Evolutionary conservation across 768 basidiomycete genomes (phyloP).

Genomic region (Gautieria morchelliformis): DNA sequence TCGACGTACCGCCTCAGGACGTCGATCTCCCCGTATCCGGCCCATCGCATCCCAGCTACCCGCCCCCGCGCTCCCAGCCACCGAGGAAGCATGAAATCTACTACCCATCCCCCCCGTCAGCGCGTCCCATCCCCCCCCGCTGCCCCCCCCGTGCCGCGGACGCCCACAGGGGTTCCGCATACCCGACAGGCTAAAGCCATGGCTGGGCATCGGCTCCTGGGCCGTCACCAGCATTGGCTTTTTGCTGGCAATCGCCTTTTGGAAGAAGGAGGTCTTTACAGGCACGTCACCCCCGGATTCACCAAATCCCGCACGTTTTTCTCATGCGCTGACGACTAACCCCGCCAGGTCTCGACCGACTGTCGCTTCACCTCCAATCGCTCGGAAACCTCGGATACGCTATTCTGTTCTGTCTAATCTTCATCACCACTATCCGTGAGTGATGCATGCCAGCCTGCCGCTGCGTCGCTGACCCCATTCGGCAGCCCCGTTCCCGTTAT

Average conservation of each 20-base stretch:
- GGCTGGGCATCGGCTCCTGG: conserved; percentile 73
- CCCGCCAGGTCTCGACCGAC: conserved; percentile 61
- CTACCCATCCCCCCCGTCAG: conserved; percentile 14
- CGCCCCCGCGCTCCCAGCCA: conserved; percentile 11
- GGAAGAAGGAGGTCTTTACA: conserved; percentile 72
- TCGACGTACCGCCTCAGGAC: background rate
- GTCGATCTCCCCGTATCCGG: conserved; percentile 10
- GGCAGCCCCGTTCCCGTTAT: conserved; percentile 80
- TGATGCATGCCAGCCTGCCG: background rate
- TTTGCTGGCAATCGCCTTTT: conserved; percentile 72
- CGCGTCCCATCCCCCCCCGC: conserved; percentile 12
- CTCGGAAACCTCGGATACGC: conserved; percentile 68
- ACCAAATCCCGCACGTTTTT: conserved; percentile 3
- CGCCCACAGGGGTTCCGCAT: conserved; percentile 44
- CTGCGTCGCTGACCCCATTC: conserved; percentile 9
- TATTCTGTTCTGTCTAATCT: conserved; percentile 73
- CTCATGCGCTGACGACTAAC: conserved; percentile 8
- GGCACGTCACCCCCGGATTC: conserved; percentile 37
- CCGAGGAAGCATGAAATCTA: conserved; percentile 3
- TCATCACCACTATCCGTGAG: conserved; percentile 83
- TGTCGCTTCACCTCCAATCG: conserved; percentile 68
- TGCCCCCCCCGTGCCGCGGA: conserved; percentile 24
- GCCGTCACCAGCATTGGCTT: conserved; percentile 69
- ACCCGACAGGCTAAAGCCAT: conserved; percentile 55
- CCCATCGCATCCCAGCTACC: conserved; percentile 9